A percentile compares a stretch with the other conserved stretches of the same genome.
Evolutionary conservation across 192 early-diverging fungal genomes (phyloP).

Genomic region (Coemansia sp.): DNA sequence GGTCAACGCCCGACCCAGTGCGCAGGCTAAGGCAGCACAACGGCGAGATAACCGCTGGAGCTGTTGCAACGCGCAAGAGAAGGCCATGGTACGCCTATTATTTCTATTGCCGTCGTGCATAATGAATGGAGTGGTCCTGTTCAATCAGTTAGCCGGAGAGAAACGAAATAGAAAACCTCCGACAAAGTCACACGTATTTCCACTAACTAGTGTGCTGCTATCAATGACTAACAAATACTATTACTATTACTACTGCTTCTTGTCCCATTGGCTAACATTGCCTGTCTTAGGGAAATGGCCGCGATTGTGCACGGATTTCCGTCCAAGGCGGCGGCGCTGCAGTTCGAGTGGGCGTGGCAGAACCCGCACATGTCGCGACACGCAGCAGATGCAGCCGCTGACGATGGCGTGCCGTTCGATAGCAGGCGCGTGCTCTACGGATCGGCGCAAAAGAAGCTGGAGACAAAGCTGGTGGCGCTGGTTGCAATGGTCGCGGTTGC

Average conservation of each 20-base stretch:
- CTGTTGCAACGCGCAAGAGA: conserved; percentile 26
- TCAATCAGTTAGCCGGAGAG: no score
- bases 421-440: conserved; percentile 35
- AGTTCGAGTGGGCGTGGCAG: conserved; percentile 58
- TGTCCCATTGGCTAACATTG: background rate
- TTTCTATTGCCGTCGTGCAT: background rate
- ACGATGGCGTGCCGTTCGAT: conserved; percentile 17
- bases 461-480: conserved; percentile 41
- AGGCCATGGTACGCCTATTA: conserved; percentile 37
- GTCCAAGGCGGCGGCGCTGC: conserved; percentile 43
- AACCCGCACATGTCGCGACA: conserved; percentile 48
- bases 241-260: background rate
- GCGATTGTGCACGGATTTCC: conserved; percentile 50
- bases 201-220: no score
- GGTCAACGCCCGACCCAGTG: conserved; percentile 50
- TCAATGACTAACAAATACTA: background rate
- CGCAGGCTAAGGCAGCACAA: conserved; percentile 55
- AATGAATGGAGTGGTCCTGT: no score
- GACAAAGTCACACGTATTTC: no score
- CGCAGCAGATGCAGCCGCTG: conserved; percentile 13
- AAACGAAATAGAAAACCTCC: no score
- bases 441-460: conserved; percentile 34
- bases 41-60: conserved; percentile 50
- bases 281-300: conserved; percentile 42
- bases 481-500: conserved; percentile 33